phyloP scores from a whole-genome alignment of 2,329 filamentous ascomycete species.

The Xylaria sp. region DNA sequence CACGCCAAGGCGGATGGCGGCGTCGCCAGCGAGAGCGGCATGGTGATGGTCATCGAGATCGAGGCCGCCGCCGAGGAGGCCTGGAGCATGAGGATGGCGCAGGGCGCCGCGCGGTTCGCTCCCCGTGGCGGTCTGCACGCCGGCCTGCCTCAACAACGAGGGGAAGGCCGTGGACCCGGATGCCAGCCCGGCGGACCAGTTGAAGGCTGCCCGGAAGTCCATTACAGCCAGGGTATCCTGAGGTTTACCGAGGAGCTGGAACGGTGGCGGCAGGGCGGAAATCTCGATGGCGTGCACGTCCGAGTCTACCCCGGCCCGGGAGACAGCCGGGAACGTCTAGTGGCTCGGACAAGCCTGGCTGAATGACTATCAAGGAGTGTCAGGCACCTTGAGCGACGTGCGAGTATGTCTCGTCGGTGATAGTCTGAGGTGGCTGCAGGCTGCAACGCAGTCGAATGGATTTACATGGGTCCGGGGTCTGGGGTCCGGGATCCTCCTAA shows the following conservation, averaged over 20 bases:
- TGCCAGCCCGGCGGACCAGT: slow-evolving; percentile 32
- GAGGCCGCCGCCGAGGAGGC: slow-evolving; percentile 49
- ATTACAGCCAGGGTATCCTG: slow-evolving; percentile 38
- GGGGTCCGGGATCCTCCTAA: no score
- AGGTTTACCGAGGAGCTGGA: slow-evolving; percentile 34
- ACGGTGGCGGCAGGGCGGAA: slow-evolving; percentile 37
- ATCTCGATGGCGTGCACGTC: no score
- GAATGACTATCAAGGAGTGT: no score
- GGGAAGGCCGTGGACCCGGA: slow-evolving; percentile 35
- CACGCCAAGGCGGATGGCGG: slow-evolving; percentile 32
- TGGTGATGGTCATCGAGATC: slow-evolving; percentile 52
- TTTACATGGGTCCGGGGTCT: no score
- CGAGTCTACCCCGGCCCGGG: no score
- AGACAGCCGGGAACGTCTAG: no score
- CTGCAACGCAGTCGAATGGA: no score
- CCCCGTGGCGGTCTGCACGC: slow-evolving; percentile 53
- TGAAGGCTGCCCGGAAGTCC: slow-evolving; percentile 37
- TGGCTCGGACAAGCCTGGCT: no score
- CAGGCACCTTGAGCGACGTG: no score
- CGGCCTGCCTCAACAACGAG: slow-evolving; percentile 55
- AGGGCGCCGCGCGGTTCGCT: slow-evolving; percentile 44
- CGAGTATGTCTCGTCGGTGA: no score
- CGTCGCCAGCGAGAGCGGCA: slow-evolving; percentile 15
- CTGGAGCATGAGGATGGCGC: slow-evolving; percentile 45
- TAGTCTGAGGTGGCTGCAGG: no score